Conservation (phyloP, 106 monocot species). For the Allium fistulosum region DNA sequence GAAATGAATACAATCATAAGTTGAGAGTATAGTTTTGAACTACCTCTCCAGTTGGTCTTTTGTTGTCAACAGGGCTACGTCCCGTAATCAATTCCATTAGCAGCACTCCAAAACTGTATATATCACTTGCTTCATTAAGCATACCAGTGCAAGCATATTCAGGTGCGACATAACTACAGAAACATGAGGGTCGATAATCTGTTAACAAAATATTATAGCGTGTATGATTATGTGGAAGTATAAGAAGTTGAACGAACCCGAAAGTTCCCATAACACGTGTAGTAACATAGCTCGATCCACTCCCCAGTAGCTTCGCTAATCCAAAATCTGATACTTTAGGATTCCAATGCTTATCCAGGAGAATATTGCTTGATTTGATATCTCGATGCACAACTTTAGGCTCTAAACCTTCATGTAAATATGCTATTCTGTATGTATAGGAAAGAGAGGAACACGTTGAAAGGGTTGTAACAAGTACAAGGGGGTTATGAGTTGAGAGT, state of each 20-base stretch:
- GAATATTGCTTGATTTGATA: slow-evolving; percentile 94
- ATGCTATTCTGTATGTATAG: slow-evolving; percentile 55
- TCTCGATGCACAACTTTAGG: slow-evolving; percentile 96
- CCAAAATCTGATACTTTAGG: slow-evolving; percentile 95
- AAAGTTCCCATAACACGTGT: slow-evolving; percentile 98
- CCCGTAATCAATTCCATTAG: slow-evolving; percentile 91
- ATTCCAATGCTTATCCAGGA: slow-evolving; percentile 84
- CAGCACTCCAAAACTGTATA: slow-evolving; percentile 90
- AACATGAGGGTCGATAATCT: not conserved
- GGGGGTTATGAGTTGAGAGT: not conserved
- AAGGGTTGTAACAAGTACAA: not conserved
- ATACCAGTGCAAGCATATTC: slow-evolving; percentile 89
- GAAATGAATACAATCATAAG: not conserved
- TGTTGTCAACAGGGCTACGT: slow-evolving; percentile 76
- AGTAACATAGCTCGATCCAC: slow-evolving; percentile 74
- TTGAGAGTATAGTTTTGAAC: not conserved
- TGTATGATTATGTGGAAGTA: not conserved
- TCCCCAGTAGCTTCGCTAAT: slow-evolving; percentile 75
- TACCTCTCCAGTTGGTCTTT: slow-evolving; percentile 64
- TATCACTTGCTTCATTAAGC: slow-evolving; percentile 77
- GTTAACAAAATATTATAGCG: not conserved
- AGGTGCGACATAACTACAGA: slow-evolving; percentile 79
- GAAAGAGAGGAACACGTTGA: not conserved
- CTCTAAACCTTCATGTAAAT: slow-evolving; percentile 92
- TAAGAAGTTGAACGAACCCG: slow-evolving; percentile 39